Evolutionary conservation across 257 asterid species (phyloP).

Genomic region (Solanum etuberosum): DNA sequence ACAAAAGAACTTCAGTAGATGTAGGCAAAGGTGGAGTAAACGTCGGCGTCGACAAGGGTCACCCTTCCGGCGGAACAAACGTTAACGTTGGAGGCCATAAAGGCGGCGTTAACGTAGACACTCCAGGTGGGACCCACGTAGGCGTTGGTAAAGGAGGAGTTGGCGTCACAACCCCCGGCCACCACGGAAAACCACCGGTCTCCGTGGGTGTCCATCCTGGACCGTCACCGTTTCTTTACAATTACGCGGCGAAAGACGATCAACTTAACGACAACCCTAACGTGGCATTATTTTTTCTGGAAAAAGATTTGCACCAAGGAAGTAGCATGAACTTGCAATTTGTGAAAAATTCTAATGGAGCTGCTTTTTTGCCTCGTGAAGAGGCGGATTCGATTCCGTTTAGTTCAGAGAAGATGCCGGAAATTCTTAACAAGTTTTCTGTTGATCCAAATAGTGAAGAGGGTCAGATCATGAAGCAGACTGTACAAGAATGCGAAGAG

Average conservation of each 20-base stretch:
- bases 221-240: slow-evolving; percentile 20
- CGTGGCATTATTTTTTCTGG: slow-evolving; percentile 63
- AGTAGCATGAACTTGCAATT: slow-evolving; percentile 40
- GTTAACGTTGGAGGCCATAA: slow-evolving; percentile 16
- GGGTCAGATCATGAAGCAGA: slow-evolving; percentile 42
- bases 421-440: slow-evolving; percentile 33
- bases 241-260: slow-evolving; percentile 50
- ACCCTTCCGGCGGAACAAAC: background rate
- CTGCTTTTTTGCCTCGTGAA: slow-evolving; percentile 45
- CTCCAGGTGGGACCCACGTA: slow-evolving; percentile 26
- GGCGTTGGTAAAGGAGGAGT: slow-evolving; percentile 46
- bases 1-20: slow-evolving; percentile 19
- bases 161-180: slow-evolving; percentile 22
- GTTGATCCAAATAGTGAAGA: slow-evolving; percentile 31
- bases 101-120: slow-evolving; percentile 27
- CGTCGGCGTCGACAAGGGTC: slow-evolving; percentile 2
- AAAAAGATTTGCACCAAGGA: slow-evolving; percentile 48
- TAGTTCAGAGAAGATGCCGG: slow-evolving; percentile 40
- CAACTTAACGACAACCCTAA: slow-evolving; percentile 55
- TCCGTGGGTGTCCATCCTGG: slow-evolving; percentile 31
- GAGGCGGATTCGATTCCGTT: slow-evolving; percentile 59
- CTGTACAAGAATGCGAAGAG: slow-evolving; percentile 59
- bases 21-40: slow-evolving; percentile 15
- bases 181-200: slow-evolving; percentile 49
- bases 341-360: slow-evolving; percentile 9